Evolutionary conservation across 495 filamentous ascomycete species (phyloP).

Genomic region (Chaetomidium leptoderma): DNA sequence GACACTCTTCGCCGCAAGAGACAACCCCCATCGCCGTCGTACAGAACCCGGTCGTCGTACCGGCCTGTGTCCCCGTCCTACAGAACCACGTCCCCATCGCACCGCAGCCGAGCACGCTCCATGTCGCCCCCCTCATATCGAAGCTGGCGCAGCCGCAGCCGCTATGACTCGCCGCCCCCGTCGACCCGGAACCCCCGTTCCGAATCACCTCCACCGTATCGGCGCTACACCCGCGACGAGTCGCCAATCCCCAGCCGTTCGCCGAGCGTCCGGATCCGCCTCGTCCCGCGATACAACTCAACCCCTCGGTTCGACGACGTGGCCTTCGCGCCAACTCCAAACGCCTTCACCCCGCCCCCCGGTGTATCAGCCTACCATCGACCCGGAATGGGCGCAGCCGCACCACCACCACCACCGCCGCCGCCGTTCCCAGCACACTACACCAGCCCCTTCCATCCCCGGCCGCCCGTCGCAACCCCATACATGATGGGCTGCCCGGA

Average conservation of each 20-base stretch:
- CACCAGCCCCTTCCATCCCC: constrained; percentile 5
- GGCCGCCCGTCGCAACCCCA: background rate
- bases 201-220: constrained; percentile 14
- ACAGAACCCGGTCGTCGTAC: constrained; percentile 5
- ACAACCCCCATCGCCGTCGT: constrained; percentile 1
- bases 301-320: background rate
- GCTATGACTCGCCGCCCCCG: background rate
- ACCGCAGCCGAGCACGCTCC: constrained; percentile 6
- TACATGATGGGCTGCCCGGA: background rate
- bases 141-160: background rate
- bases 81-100: constrained; percentile 11
- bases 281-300: constrained; percentile 4
- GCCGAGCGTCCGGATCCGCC: constrained; percentile 12
- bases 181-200: background rate
- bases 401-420: background rate
- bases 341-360: constrained; percentile 13
- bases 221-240: background rate
- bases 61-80: constrained; percentile 3
- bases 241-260: constrained; percentile 3
- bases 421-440: background rate
- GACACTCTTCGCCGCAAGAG: constrained; percentile 2
- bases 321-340: constrained; percentile 12
- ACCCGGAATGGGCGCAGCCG: background rate
- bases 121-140: constrained; percentile 10
- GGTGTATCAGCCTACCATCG: constrained; percentile 13